Evolutionary conservation across 345 rosid genomes (phyloP).

Genomic region (Linum trigynum): DNA sequence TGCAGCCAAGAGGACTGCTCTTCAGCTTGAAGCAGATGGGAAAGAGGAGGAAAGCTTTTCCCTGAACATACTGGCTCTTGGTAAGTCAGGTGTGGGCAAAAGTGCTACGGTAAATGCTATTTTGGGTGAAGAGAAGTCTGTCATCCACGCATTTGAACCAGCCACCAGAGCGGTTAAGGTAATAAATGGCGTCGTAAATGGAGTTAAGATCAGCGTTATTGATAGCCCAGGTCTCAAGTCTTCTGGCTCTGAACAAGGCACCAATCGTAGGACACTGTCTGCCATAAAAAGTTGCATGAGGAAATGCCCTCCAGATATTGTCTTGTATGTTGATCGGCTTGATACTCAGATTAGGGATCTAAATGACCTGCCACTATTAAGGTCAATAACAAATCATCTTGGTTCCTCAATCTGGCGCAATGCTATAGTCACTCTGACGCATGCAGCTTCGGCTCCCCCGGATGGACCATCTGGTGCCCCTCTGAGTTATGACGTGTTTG

Average conservation of each 20-base stretch:
- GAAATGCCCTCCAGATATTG: constrained; percentile 72
- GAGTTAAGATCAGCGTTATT: constrained; percentile 55
- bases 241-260: constrained; percentile 69
- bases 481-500: constrained; percentile 78
- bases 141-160: constrained; percentile 64
- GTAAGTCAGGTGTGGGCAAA: constrained; percentile 91
- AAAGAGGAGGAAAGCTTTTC: constrained; percentile 55
- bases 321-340: constrained; percentile 79
- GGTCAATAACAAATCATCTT: constrained; percentile 51
- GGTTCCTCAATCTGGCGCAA: constrained; percentile 84
- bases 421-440: constrained; percentile 80
- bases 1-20: constrained; percentile 62
- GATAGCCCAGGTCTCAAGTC: constrained; percentile 82
- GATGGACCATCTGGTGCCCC: constrained; percentile 91
- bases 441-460: constrained; percentile 95
- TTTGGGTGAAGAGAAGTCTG: constrained; percentile 60
- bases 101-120: constrained; percentile 90
- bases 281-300: constrained; percentile 56
- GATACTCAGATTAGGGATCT: constrained; percentile 79
- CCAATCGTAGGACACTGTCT: constrained; percentile 51
- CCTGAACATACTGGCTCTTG: constrained; percentile 74
- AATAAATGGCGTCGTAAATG: constrained; percentile 55
- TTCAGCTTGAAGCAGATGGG: constrained; percentile 58
- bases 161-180: constrained; percentile 64
- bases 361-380: constrained; percentile 72